phyloP scores from a whole-genome alignment of 2,329 filamentous ascomycete species.

The Oidium heveae region DNA sequence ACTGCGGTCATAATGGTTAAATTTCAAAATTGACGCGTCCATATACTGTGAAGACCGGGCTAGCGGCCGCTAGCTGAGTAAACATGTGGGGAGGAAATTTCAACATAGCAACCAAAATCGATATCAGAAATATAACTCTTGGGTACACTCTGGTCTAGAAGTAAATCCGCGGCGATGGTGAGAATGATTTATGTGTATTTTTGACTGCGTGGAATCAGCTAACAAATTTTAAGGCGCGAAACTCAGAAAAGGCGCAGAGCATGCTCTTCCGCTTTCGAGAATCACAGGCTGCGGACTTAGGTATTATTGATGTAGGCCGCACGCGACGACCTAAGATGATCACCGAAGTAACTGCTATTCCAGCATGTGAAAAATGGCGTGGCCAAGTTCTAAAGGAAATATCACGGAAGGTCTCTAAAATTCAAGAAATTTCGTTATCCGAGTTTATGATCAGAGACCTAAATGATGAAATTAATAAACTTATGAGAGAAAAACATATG shows the following conservation, averaged over 20 bases:
- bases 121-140: constrained; percentile 1
- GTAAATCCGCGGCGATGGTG: constrained; percentile 11
- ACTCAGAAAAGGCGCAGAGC: constrained; percentile 95
- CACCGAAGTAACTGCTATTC: constrained; percentile 62
- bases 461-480: constrained; percentile 98
- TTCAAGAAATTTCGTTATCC: constrained; percentile 74
- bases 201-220: background rate
- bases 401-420: constrained; percentile 83
- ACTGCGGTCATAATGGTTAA: too few species aligned
- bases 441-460: constrained; percentile 95
- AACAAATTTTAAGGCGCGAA: constrained; percentile 42
- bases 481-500: constrained; percentile 97
- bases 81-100: too few species aligned
- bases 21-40: too few species aligned
- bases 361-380: constrained; percentile 88
- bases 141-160: background rate
- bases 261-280: constrained; percentile 99
- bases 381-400: constrained; percentile 95
- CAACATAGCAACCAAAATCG: too few species aligned
- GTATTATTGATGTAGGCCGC: constrained; percentile 81
- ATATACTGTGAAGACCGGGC: too few species aligned
- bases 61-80: too few species aligned
- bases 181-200: background rate
- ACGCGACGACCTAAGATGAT: constrained; percentile 79
- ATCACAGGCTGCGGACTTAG: constrained; percentile 82